These are phyloP conservation scores for Colletotrichum viniferum DNA, from an alignment of 2,329 filamentous ascomycete species.

Conservation along the genomic window DNA sequence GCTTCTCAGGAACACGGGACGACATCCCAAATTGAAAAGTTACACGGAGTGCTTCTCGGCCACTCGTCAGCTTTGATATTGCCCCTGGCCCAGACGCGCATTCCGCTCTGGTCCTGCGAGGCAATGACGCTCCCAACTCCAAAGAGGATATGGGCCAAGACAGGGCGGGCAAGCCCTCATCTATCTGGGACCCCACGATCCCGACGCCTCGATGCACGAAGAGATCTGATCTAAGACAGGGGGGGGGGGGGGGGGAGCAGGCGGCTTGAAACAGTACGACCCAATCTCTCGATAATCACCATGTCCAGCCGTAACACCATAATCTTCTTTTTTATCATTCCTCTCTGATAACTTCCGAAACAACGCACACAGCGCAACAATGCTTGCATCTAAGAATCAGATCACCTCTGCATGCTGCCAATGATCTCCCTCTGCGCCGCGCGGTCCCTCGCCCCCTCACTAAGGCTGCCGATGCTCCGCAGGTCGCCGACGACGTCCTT, in stretches of 20 bases:
- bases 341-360: not conserved
- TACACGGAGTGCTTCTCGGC: not conserved
- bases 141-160: not conserved
- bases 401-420: conserved; percentile 57
- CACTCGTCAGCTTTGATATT: not conserved
- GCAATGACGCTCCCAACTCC: not conserved
- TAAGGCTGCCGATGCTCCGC: conserved; percentile 83
- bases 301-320: not conserved
- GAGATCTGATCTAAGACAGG: not conserved
- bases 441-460: conserved; percentile 81
- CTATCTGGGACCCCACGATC: not conserved
- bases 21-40: not conserved
- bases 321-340: not conserved
- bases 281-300: conserved; percentile 13
- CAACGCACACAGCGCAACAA: not conserved
- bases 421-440: conserved; percentile 92
- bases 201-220: not conserved
- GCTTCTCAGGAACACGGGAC: not conserved
- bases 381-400: not conserved
- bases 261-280: not conserved
- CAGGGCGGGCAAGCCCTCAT: not conserved
- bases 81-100: not conserved
- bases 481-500: conserved; percentile 98
- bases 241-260: not conserved
- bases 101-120: not conserved